Evolutionary conservation across 768 basidiomycete genomes (phyloP), one percentile per base, ranked within the genome.

Genomic region (Tulasnella sp.): DNA sequence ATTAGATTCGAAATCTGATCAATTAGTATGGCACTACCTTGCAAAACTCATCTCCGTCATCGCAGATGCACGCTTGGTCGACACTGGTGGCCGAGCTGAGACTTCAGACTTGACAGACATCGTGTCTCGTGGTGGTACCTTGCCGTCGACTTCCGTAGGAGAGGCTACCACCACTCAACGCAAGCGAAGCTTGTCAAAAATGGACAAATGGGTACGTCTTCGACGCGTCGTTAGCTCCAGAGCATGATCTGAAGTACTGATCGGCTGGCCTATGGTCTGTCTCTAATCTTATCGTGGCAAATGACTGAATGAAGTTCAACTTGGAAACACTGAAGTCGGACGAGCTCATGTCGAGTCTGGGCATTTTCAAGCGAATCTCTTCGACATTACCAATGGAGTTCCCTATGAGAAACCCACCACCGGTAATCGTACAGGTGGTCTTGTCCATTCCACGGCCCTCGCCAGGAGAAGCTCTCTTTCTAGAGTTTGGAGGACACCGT

Each of bases 11-110:
- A 92, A 88, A 83, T 89, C 91, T 75, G 91, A 94, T 84, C 90
- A 92, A 84, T 92, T 94, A 76, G 89, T 90, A 66, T 88, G 88
- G 80, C 88, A 88, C 79, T 87, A 91, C 80, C 92, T 90, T 81
- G 86, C 88, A 64, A 94, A 94, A 82, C 87, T 92, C 67, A 86
- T 86, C 79, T 87, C 89, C 77, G 85, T 91, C 75, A 83, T 94
- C 75, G 85, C 88, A 79, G 83, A 90, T 78, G 89, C 90, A 17
- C 83, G 92, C 74, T 83, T 88, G 19, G 89, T 89, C 47, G 79
- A 80, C 67, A 22, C 5, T 1, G 86, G 85, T 19, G 22, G 11
- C 35, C 14, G 32, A 34, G 67, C 40, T 11, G 3, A n/a, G 17
- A 1, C 34, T 29, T 62, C 70, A 34, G 40, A 3, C 34, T 29